phyloP scores from a whole-genome alignment of 2,329 filamentous ascomycete species.

The Grosmannia clavigera region DNA sequence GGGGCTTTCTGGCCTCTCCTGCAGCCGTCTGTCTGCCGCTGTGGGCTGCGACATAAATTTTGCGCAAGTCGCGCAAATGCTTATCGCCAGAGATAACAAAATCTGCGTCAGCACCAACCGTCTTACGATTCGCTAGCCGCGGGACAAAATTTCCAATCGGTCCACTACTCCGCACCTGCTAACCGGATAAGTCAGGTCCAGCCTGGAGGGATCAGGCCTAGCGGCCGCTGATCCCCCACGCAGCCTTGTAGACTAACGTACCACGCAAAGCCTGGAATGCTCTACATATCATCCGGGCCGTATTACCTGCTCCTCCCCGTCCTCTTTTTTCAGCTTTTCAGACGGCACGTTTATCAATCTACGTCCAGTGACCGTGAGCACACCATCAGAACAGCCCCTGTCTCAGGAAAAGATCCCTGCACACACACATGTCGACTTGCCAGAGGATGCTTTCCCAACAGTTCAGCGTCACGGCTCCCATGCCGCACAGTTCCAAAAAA shows the following conservation, averaged over 20 bases:
- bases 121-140: neutral
- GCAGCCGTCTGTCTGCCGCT: too few relatives aligned
- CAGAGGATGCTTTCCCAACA: conserved; percentile 4
- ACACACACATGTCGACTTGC: neutral
- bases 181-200: neutral
- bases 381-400: neutral
- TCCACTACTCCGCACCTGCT: neutral
- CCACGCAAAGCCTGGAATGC: neutral
- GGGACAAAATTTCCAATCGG: neutral
- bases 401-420: neutral
- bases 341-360: too few relatives aligned
- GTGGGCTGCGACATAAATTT: too few relatives aligned
- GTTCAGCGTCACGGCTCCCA: neutral
- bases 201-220: neutral
- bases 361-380: neutral
- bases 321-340: too few relatives aligned
- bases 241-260: neutral
- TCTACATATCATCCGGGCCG: too few relatives aligned
- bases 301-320: too few relatives aligned
- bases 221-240: neutral
- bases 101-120: neutral
- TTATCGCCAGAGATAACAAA: neutral
- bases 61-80: neutral
- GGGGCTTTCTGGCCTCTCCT: neutral
- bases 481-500: neutral